Base-by-base conservation (phyloP, 805 yeast genomes). In the Henningerozyma blattae region DNA sequence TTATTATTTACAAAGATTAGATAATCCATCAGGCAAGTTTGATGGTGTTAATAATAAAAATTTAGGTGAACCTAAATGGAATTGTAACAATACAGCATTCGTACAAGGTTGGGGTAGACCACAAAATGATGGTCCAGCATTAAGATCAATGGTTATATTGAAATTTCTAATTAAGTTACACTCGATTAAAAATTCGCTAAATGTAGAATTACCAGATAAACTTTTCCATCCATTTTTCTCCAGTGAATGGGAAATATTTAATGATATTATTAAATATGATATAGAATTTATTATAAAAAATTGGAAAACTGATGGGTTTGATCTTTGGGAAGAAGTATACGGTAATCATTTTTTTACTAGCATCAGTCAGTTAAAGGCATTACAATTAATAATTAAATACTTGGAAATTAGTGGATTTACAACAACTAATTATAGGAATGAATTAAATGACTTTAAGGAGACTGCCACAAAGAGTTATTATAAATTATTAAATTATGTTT, bases 121-220 rank as follows among this genome's bases (percentile, higher is more conserved):
- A 1, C 97, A 89, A 58, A 70, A 85, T 39, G 97, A 89, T 54
- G 97, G 97, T 0, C 95, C 97, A 1, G 87, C 93, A 1, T 64
- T 89, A 37, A 67, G 96, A 46, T 67, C 76, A 9, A 67, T 78
- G 36, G 68, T 94, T 2, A 65, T 77, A 16, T 54, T 71, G 26
- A 68, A 68, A 40, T 82, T 72, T 50, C 44, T 82, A 38, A 56
- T 61, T 16, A 44, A 67, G 3, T 36, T 34, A 40, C 30, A 18
- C 6, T 22, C 5, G 4, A 17, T 4, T n/a, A 9, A n/a, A 5
- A 12, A 30, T n/a, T n/a, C n/a, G n/a, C n/a, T n/a, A n/a, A 17
- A 28, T 9, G 18, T 16, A 2, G 18, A 34, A n/a, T 33, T 30
- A 10, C 28, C 33, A 7, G 18, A 34, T 15, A 31, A 30, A 6